Percentiles rank a stretch among this genome's conserved stretches.
Evolutionary conservation across 805 yeast genomes (phyloP).

Genomic region (Ogataea methanolica): DNA sequence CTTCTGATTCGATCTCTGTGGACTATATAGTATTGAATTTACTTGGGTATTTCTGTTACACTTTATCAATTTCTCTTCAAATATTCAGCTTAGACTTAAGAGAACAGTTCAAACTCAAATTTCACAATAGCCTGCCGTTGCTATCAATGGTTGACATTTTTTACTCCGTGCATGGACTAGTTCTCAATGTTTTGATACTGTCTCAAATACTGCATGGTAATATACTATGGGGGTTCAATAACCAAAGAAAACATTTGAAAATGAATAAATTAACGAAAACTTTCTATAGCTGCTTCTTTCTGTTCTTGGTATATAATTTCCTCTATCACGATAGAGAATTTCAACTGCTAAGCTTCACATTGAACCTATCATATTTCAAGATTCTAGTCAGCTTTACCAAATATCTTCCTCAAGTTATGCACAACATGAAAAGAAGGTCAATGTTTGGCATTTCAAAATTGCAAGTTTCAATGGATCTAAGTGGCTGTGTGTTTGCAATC

Average conservation of each 20-base stretch:
- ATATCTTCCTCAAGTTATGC: conserved; percentile 46
- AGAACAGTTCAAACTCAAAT: conserved; percentile 23
- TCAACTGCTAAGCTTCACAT: conserved; percentile 34
- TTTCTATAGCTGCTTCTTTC: conserved; percentile 7
- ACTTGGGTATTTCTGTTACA: conserved; percentile 42
- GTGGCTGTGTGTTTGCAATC: conserved; percentile 38
- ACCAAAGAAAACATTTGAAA: conserved; percentile 25
- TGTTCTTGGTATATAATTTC: conserved; percentile 14
- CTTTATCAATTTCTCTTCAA: conserved; percentile 40
- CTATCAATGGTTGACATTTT: conserved; percentile 41
- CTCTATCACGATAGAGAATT: conserved; percentile 5
- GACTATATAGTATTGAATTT: conserved; percentile 44
- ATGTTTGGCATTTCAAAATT: conserved; percentile 42
- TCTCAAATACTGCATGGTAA: conserved; percentile 35
- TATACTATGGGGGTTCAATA: conserved; percentile 30
- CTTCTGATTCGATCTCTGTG: conserved; percentile 45
- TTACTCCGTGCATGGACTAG: conserved; percentile 44
- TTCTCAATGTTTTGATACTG: conserved; percentile 34
- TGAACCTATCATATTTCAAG: conserved; percentile 40
- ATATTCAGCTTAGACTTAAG: conserved; percentile 32
- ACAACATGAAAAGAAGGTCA: conserved; percentile 37
- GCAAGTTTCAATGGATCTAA: conserved; percentile 36
- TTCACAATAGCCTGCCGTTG: conserved; percentile 35
- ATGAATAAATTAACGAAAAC: conserved; percentile 17
- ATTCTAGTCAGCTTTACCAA: conserved; percentile 40